Percentiles rank a stretch among this genome's conserved stretches.
phyloP scores from a whole-genome alignment of 139 green algal genomes.

The Chlorella sp. region DNA sequence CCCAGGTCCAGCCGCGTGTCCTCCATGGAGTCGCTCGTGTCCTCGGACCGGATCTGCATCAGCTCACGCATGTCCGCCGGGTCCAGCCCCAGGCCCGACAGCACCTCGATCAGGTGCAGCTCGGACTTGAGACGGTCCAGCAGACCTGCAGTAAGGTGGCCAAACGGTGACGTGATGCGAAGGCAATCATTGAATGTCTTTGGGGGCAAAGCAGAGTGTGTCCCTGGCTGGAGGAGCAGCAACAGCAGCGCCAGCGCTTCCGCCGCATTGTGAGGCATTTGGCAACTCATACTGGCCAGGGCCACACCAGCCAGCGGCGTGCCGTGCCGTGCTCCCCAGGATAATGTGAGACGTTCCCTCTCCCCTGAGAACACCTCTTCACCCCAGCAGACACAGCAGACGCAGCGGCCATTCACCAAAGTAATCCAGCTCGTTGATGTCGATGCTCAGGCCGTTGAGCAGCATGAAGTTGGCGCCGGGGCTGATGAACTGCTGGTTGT shows the following conservation, averaged over 20 bases:
- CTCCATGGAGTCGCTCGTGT: neutral
- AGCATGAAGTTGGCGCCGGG: conserved; percentile 57
- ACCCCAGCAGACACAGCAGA: too few relatives aligned
- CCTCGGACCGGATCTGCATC: neutral
- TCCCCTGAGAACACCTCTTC: neutral
- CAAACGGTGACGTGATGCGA: too few relatives aligned
- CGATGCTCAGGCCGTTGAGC: conserved; percentile 68
- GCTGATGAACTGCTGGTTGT: conserved; percentile 39
- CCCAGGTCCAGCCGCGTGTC: neutral
- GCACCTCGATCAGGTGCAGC: neutral
- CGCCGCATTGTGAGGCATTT: neutral
- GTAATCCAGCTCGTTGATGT: conserved; percentile 58
- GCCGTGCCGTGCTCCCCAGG: neutral
- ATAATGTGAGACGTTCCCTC: neutral
- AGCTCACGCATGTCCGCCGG: conserved; percentile 17
- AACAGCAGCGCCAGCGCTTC: too few relatives aligned
- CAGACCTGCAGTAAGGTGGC: too few relatives aligned
- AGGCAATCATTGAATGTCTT: too few relatives aligned
- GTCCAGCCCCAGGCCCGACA: conserved; percentile 22
- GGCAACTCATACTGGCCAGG: neutral
- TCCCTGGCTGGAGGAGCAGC: neutral
- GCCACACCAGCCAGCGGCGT: neutral
- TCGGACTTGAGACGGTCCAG: neutral
- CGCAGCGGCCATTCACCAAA: too few relatives aligned
- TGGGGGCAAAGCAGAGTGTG: too few relatives aligned